Conservation (phyloP, 164 flowering plant genomes). For the Protea cynaroides region DNA sequence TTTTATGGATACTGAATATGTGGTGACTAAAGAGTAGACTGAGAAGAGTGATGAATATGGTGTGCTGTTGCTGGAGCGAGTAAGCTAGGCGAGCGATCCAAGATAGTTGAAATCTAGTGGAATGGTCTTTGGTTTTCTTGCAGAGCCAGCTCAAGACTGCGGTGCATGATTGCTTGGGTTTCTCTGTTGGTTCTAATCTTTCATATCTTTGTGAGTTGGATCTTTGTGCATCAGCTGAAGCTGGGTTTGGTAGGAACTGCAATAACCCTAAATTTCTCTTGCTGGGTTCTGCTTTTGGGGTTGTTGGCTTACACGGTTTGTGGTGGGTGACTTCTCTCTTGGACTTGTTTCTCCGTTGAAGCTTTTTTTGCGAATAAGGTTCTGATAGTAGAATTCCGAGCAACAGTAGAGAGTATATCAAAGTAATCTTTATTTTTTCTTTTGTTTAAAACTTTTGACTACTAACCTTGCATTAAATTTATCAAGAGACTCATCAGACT, state of each 20-base stretch:
- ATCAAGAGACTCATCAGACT: too few relatives aligned
- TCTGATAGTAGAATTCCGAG: too few relatives aligned
- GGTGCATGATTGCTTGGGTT: slow-evolving; percentile 29
- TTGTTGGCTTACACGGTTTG: slow-evolving; percentile 15
- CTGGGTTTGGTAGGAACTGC: slow-evolving; percentile 30
- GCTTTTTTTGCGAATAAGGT: too few relatives aligned
- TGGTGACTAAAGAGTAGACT: slow-evolving; percentile 77
- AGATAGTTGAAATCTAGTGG: slow-evolving; percentile 77
- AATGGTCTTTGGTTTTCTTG: slow-evolving; percentile 58
- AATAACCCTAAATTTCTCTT: slow-evolving; percentile 20
- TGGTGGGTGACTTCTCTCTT: slow-evolving; percentile 34
- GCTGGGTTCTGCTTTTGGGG: slow-evolving; percentile 31
- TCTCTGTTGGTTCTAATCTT: slow-evolving; percentile 16
- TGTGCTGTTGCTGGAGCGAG: slow-evolving; percentile 71
- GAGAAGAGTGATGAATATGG: slow-evolving; percentile 97
- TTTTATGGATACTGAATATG: slow-evolving; percentile 96
- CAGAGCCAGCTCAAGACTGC: slow-evolving; percentile 35
- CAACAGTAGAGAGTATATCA: too few relatives aligned
- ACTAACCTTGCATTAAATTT: too few relatives aligned
- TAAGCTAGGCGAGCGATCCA: slow-evolving; percentile 71
- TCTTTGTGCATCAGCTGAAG: slow-evolving; percentile 18
- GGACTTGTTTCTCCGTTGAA: slow-evolving; percentile 38
- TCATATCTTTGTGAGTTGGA: slow-evolving; percentile 28
- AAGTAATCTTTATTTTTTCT: too few relatives aligned
- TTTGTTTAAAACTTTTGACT: too few relatives aligned